phyloP scores from a whole-genome alignment of 352 stramenopile species.

The Lagenidium giganteum region DNA sequence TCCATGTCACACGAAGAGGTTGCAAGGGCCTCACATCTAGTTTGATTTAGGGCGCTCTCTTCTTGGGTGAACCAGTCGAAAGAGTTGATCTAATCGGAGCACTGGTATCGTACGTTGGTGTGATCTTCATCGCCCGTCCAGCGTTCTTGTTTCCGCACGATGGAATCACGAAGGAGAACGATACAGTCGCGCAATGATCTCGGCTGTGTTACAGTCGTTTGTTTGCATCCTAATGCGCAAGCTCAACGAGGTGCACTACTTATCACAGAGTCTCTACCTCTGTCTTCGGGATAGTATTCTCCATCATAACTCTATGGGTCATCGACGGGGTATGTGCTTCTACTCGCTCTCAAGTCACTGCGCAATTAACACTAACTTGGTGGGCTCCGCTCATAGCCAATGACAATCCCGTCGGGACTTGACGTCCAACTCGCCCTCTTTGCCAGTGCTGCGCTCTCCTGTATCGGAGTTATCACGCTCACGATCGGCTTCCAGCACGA shows the following conservation, averaged over 20 bases:
- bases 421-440: constrained; percentile 38
- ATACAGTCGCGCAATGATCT: constrained; percentile 1
- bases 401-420: constrained; percentile 13
- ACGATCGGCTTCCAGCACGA: constrained; percentile 56
- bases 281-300: no score
- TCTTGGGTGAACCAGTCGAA: constrained; percentile 41
- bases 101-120: constrained; percentile 26
- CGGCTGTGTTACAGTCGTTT: constrained; percentile 9
- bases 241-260: constrained; percentile 21
- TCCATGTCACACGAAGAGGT: no score
- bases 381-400: constrained; percentile 2
- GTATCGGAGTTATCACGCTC: constrained; percentile 48
- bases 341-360: no score
- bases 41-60: constrained; percentile 20
- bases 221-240: constrained; percentile 16
- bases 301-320: no score
- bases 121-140: constrained; percentile 46
- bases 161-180: not conserved
- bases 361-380: constrained; percentile 1
- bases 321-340: no score
- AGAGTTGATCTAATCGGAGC: constrained; percentile 25
- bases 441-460: constrained; percentile 33
- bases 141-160: constrained; percentile 34
- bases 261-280: no score
- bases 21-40: no score